Evolutionary conservation across 148 eudicot species (phyloP).

Genomic region (Dianthus caryophyllus): DNA sequence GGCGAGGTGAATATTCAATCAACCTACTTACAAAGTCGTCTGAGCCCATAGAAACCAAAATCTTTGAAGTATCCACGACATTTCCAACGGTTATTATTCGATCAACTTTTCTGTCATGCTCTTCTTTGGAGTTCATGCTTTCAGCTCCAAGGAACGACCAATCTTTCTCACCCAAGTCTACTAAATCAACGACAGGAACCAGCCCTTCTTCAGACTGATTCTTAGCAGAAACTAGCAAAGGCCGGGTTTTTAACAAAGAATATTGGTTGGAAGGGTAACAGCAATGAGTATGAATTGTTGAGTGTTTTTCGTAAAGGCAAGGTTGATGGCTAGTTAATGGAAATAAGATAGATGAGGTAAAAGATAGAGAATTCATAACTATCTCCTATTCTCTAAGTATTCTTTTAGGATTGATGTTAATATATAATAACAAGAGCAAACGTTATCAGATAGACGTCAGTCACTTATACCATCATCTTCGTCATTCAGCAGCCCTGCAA

Average conservation of each 20-base stretch:
- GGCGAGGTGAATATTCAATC: constrained; percentile 41
- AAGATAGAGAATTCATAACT: constrained; percentile 39
- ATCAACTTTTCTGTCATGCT: constrained; percentile 40
- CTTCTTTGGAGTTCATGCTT: constrained; percentile 38
- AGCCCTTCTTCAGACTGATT: constrained; percentile 48
- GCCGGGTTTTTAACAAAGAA: constrained; percentile 10
- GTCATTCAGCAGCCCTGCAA: constrained; percentile 19
- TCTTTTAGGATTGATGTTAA: neutral
- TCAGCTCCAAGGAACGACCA: constrained; percentile 82
- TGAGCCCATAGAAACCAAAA: constrained; percentile 71
- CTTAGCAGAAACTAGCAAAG: constrained; percentile 23
- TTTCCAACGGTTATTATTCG: constrained; percentile 59
- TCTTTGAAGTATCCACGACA: constrained; percentile 50
- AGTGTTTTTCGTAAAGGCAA: constrained; percentile 16
- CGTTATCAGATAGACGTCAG: constrained; percentile 5
- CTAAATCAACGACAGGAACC: constrained; percentile 52
- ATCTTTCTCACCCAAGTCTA: constrained; percentile 74
- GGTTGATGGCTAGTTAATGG: constrained; percentile 27
- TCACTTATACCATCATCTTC: constrained; percentile 1
- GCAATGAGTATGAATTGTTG: constrained; percentile 18
- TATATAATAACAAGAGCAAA: neutral
- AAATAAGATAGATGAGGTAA: constrained; percentile 27
- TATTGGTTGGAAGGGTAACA: constrained; percentile 9
- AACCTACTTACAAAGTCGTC: constrained; percentile 73
- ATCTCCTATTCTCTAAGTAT: neutral